Conservation (phyloP, 352 stramenopile species). For the Thalassiosira exigua region DNA sequence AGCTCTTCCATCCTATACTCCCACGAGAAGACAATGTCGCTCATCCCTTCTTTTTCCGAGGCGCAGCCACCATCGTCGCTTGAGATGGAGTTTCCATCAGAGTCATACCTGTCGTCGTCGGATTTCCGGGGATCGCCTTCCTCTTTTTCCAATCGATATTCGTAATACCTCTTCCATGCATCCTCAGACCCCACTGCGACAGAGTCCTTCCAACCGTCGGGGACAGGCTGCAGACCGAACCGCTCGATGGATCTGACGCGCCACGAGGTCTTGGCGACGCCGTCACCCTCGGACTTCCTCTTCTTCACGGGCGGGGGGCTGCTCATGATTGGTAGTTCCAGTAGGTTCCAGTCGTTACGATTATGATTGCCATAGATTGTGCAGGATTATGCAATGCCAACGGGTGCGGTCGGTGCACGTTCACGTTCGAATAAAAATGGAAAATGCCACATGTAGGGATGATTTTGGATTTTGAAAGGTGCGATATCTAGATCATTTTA, state of each 20-base stretch:
- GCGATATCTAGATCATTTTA: not conserved
- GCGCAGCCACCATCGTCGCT: conserved; percentile 5
- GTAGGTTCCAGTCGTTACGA: not conserved
- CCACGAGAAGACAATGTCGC: not conserved
- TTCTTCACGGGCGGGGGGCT: too few relatives aligned
- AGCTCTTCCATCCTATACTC: too few relatives aligned
- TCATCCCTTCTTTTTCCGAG: conserved; percentile 3
- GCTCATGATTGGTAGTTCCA: not conserved
- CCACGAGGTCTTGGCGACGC: conserved; percentile 14
- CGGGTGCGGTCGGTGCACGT: not conserved
- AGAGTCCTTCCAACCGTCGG: conserved; percentile 12
- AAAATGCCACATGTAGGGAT: not conserved
- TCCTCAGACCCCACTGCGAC: conserved; percentile 21
- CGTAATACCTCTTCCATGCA: conserved; percentile 35
- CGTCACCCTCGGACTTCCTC: conserved; percentile 20
- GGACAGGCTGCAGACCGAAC: conserved; percentile 24
- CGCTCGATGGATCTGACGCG: conserved; percentile 23
- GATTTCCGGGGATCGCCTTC: too few relatives aligned
- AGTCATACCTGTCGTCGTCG: conserved; percentile 5
- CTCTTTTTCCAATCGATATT: conserved; percentile 22
- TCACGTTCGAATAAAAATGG: not conserved
- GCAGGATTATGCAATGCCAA: not conserved
- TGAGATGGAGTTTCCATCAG: conserved; percentile 3
- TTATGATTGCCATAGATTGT: too few relatives aligned
- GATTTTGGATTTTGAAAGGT: not conserved